Base-by-base conservation (phyloP, 2,329 filamentous ascomycete genomes). In the Cercospora berteroae region DNA sequence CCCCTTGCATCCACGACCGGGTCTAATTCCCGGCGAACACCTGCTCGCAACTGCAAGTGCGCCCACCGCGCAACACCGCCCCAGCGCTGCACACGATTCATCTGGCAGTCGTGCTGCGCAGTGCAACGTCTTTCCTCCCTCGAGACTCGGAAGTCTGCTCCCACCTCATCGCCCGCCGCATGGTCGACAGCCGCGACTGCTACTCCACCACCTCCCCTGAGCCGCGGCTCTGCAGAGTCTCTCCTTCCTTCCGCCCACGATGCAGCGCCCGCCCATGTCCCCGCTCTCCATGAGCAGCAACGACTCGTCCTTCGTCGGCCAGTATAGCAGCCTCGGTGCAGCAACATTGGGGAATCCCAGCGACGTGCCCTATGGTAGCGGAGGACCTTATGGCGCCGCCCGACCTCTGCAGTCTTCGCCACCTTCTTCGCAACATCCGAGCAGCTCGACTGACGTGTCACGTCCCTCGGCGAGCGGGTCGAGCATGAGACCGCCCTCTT, bases 221-320 rank as follows among this genome's bases (percentile, higher is more conserved):
- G 56, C 56, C 63, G 56, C 63, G 56, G 61, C 61, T 64, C 42
- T n/a, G 44, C 18, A 63, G 27, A 9, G 4, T n/a, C 29, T 36
- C 31, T 42, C 33, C 23, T n/a, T 36, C 55, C 55, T 31, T n/a
- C n/a, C 52, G 52, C 52, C 44, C 60, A 63, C 20, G 5, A 64
- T 64, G 61, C 61, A 64, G 33, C 50, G 50, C 23, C 64, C 70
- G 16, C 72, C 74, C 25, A 64, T 94, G 79, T 94, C 92, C 77
- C 92, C 92, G 77, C 86, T 93, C 79, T 95, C 92, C 81, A 83
- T 91, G 85, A 89, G 84, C 77, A 92, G 90, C 79, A 93, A 89
- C 83, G 92, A 95, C 79, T 95, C 72, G 33, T 71, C 69, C 64
- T 74, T 75, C 65, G 70, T 74, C 55, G 69, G 71, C 23, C 71